Percentiles rank a stretch among this genome's conserved stretches.
phyloP scores from a whole-genome alignment of 2,329 filamentous ascomycete species.

The Ceratocystis albifundus region DNA sequence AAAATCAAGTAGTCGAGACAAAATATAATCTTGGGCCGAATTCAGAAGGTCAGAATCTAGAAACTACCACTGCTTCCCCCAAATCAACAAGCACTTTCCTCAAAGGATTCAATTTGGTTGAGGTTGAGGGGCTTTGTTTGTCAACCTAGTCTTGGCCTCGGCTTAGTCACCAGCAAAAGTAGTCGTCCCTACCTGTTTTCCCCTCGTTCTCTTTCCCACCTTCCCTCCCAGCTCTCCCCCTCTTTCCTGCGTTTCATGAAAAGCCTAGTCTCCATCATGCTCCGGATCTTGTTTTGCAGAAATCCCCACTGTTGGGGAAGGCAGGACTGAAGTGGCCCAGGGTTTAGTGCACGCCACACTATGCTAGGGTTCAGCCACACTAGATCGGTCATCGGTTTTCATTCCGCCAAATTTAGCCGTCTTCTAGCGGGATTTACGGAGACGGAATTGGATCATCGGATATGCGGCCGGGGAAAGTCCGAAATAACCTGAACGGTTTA shows the following conservation, averaged over 20 bases:
- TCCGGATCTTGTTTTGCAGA: not conserved
- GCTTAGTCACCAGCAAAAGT: too few species aligned
- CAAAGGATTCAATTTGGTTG: slow-evolving; percentile 17
- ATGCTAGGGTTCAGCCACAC: not conserved
- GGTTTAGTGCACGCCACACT: not conserved
- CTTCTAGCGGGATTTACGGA: not conserved
- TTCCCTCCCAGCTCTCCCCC: not conserved
- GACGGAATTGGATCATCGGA: not conserved
- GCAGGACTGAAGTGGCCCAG: not conserved
- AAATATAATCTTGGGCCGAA: not conserved
- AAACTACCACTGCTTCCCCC: not conserved
- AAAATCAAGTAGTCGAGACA: not conserved
- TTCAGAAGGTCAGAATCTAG: not conserved
- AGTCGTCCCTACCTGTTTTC: not conserved
- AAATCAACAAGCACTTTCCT: not conserved
- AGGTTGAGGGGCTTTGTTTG: slow-evolving; percentile 17
- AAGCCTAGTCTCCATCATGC: not conserved
- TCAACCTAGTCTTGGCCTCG: not conserved
- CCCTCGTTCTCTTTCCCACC: not conserved
- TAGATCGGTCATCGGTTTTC: not conserved
- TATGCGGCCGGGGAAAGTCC: slow-evolving; percentile 5
- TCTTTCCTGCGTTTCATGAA: not conserved
- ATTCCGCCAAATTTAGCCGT: not conserved
- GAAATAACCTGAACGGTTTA: not conserved
- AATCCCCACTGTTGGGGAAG: not conserved